Base-by-base conservation (phyloP, 306 rosid species). In the Oemleria cerasiformis region DNA sequence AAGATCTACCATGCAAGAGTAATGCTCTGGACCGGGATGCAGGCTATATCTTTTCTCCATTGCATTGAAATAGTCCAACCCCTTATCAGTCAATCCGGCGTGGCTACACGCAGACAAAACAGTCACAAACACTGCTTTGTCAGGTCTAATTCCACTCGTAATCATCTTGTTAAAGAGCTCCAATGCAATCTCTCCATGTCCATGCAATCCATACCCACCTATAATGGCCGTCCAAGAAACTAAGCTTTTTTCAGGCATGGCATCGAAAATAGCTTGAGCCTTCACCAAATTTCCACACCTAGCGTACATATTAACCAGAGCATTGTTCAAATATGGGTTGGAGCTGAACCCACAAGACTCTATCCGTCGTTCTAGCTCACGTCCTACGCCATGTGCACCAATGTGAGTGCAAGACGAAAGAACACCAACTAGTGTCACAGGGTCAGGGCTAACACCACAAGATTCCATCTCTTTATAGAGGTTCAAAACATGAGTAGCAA, bases 181-280 rank as follows among this genome's bases (percentile, higher is more conserved):
- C 68, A 80, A 71, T 0, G 88, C 96, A 49, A 79, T 79, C 45
- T 87, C 88, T 67, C 96, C 98, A 43, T 80, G 87, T 56, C 98
- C 97, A 63, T 94, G 98, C 72, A 91, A 83, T 67, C 98, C 97
- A 77, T 94, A 91, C 21, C 97, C 97, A 64, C 93, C 86, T 30
- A 85, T 74, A 21, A 85, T 77, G 2, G 77, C 84, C 4, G 89
- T 85, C 86, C 89, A 85, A 2, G 89, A 76, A 67, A 85, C 74
- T 45, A 85, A 66, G 41, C 72, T 85, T 74, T 63, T 85, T 55
- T 85, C 80, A 7, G 57, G 68, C 82, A 79, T 76, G 58, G 59
- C 71, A 42, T 74, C 78, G 12, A 85, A 85, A 20, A 82, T 15
- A 43, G 79, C 62, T 42, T 21, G 80, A 44, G 86, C 89, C 79